Percentiles rank a stretch among this genome's conserved stretches.
Conservation (phyloP, 495 filamentous ascomycete species). For the Chaetomium tenue region DNA sequence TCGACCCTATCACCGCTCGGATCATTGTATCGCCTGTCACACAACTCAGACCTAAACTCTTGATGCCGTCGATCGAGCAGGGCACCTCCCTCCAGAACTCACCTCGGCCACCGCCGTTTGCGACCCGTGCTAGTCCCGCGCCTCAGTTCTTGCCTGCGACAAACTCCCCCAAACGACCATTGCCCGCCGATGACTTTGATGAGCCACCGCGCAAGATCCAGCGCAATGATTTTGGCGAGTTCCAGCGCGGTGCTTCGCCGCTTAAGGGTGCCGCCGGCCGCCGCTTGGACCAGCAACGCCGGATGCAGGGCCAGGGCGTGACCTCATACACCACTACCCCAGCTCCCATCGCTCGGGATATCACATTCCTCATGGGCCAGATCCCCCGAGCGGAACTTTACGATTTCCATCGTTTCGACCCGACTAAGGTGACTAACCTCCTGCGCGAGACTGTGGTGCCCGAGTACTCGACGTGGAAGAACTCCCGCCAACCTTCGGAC, state of each 20-base stretch:
- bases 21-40: conserved; percentile 77
- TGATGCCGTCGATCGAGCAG: conserved; percentile 54
- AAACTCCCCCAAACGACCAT: conserved; percentile 74
- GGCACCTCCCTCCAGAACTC: conserved; percentile 52
- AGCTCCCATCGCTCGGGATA: conserved; percentile 66
- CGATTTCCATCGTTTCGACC: conserved; percentile 59
- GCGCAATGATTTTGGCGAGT: conserved; percentile 35
- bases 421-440: conserved; percentile 70
- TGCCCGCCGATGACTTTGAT: conserved; percentile 68
- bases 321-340: conserved; percentile 38
- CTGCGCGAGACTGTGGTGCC: conserved; percentile 67
- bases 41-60: conserved; percentile 65
- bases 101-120: conserved; percentile 40
- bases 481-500: conserved; percentile 29
- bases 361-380: conserved; percentile 77
- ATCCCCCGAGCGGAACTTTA: conserved; percentile 77
- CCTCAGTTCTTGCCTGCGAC: conserved; percentile 53
- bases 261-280: conserved; percentile 81
- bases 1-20: conserved; percentile 67
- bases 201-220: conserved; percentile 75
- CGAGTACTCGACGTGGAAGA: conserved; percentile 50
- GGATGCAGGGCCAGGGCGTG: conserved; percentile 49
- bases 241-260: conserved; percentile 73
- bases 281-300: conserved; percentile 74
- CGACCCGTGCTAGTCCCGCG: conserved; percentile 45